Evolutionary conservation across 345 rosid species (phyloP), one percentile per base, ranked within the genome.

Genomic region (Noccaea caerulescens): DNA sequence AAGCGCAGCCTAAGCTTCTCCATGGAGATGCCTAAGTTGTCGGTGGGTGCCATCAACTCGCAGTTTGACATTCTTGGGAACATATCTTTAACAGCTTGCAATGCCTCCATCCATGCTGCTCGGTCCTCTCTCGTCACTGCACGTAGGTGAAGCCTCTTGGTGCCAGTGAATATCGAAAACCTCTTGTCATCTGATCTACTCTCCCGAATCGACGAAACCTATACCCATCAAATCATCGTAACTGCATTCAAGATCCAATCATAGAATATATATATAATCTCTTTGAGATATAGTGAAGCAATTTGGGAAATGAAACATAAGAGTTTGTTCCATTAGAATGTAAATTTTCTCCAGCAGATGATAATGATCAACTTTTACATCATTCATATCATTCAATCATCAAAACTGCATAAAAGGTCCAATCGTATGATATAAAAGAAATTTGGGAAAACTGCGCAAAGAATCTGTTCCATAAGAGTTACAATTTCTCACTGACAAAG

Each of bases 21-120:
- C 0, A 90, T 88, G 0, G 94, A 91, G 59, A 89, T 78, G 1
- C 78, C 65, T 56, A 82, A 74, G 58, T 83, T 79, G 25, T 84
- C 81, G 16, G 72, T 46, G 0, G 93, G 91, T 65, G 87, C 92
- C 98, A 91, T 86, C 63, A 93, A 75, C 57, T 93, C 97, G 34
- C 92, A 79, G 77, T 91, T 93, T n/a, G 96, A 91, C 80, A 93
- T 87, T 59, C 97, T 82, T 16, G 98, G 98, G 59, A 89, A 93
- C 92, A 93, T 76, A 47, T 93, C 94, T 73, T 93, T 93, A 33
- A 93, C 88, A 3, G 97, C 96, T 79, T 83, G 88, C 72, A 93
- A 71, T 27, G 97, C 92, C 72, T 93, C 96, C 87, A 83, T 72
- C 98, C 98, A 93, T 0, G 85, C 79, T n/a, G 69, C 55, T 13